Conservation (phyloP, 225 moss, liverwort and hornwort species). For the Neckera pumila region DNA sequence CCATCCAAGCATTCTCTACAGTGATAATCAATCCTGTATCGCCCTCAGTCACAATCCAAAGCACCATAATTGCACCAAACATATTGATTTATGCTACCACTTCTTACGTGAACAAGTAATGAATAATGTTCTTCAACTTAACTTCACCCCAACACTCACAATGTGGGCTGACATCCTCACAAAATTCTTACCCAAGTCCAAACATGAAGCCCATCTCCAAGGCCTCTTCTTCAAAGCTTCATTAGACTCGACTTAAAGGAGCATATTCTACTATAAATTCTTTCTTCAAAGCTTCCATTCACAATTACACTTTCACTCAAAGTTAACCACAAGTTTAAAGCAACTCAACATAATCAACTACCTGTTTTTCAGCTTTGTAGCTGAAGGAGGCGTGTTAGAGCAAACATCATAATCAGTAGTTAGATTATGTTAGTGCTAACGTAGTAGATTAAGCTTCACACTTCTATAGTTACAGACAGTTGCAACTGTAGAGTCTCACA, state of each 20-base stretch:
- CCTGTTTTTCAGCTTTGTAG: neutral
- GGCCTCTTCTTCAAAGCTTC: neutral
- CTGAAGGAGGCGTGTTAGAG: neutral
- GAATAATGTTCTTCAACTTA: neutral
- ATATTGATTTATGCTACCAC: neutral
- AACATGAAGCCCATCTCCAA: neutral
- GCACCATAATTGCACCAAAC: neutral
- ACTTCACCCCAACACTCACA: neutral
- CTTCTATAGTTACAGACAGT: too few species aligned
- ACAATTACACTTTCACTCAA: neutral
- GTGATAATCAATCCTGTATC: neutral
- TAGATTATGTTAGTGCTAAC: too few species aligned
- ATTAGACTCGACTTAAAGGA: neutral
- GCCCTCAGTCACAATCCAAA: neutral
- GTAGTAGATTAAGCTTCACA: too few species aligned
- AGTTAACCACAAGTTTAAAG: neutral
- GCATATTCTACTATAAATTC: too few species aligned
- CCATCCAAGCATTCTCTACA: neutral
- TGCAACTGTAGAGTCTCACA: too few species aligned
- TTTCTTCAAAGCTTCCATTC: neutral
- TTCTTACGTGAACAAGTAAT: neutral
- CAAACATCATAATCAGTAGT: too few species aligned
- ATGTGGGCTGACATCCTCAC: neutral
- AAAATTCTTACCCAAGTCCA: neutral
- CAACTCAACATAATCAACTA: neutral